These are phyloP conservation scores for Quercus ilex DNA, from an alignment of 306 rosid genomes.

Conservation along the genomic window DNA sequence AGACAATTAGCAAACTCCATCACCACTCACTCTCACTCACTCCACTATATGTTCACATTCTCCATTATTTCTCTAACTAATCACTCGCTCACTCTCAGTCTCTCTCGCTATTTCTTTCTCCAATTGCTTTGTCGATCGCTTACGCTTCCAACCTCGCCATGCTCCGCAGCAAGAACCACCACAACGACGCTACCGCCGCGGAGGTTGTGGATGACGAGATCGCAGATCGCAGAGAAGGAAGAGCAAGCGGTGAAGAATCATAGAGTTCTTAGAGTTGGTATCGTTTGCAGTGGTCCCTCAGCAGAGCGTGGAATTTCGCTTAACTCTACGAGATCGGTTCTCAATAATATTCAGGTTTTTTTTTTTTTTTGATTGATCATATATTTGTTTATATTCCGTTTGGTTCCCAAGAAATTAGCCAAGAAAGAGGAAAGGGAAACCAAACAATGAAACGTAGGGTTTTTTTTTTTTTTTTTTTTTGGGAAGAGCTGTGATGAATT, in stretches of 20 bases:
- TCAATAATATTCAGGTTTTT: constrained; percentile 77
- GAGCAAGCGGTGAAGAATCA: constrained; percentile 14
- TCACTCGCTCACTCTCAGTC: neutral
- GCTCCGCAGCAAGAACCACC: neutral
- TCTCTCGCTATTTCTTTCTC: too few relatives aligned
- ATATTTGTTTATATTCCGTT: neutral
- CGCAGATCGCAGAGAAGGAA: constrained; percentile 9
- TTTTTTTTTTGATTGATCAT: neutral
- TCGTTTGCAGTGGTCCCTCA: constrained; percentile 90
- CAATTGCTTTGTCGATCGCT: too few relatives aligned
- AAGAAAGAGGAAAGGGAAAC: too few relatives aligned
- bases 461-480: too few relatives aligned
- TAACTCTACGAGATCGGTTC: constrained; percentile 84
- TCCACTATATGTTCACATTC: neutral
- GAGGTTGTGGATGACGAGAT: constrained; percentile 26
- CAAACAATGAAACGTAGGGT: too few relatives aligned
- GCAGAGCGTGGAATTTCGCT: constrained; percentile 96
- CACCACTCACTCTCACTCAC: neutral
- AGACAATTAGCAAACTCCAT: neutral
- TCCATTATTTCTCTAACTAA: neutral
- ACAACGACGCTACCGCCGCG: constrained; percentile 15
- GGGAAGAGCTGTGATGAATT: too few relatives aligned
- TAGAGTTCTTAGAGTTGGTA: constrained; percentile 59
- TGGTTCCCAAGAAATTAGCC: neutral
- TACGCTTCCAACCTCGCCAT: too few relatives aligned